These are phyloP conservation scores for Claviceps lovelessii DNA, from an alignment of 2,329 filamentous ascomycete species.

Conservation along the genomic window DNA sequence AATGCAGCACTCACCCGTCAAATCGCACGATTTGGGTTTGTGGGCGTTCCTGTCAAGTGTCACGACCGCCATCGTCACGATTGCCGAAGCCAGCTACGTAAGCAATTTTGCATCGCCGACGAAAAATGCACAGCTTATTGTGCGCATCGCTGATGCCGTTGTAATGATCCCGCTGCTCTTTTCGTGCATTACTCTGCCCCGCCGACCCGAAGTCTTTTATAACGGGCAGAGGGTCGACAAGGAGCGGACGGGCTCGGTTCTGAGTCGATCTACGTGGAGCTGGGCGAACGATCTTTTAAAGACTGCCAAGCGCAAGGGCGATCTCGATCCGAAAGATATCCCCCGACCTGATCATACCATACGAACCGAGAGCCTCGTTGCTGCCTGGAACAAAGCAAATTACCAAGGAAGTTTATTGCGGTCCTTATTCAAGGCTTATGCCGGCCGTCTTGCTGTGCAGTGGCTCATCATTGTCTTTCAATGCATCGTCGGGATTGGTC, in stretches of 20 bases:
- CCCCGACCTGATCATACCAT: constrained; percentile 44
- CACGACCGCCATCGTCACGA: constrained; percentile 27
- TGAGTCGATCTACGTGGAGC: constrained; percentile 48
- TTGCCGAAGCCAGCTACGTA: constrained; percentile 30
- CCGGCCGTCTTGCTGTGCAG: constrained; percentile 40
- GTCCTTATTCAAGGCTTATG: constrained; percentile 44
- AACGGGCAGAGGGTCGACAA: constrained; percentile 46
- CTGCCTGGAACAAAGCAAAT: constrained; percentile 33
- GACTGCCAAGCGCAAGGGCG: constrained; percentile 40
- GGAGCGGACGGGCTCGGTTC: constrained; percentile 45
- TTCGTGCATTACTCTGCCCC: constrained; percentile 42
- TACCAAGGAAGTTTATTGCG: constrained; percentile 42
- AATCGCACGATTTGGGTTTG: constrained; percentile 38
- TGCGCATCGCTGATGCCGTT: constrained; percentile 32
- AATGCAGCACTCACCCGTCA: constrained; percentile 34
- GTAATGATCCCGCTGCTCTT: constrained; percentile 30
- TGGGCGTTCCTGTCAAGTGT: constrained; percentile 35
- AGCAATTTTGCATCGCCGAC: constrained; percentile 16
- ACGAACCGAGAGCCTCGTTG: constrained; percentile 34
- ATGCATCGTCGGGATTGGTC: constrained; percentile 49
- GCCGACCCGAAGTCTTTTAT: constrained; percentile 52
- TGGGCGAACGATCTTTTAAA: constrained; percentile 46
- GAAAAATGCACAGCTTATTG: constrained; percentile 27
- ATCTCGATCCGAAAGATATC: constrained; percentile 48
- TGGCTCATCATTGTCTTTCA: constrained; percentile 39